Evolutionary conservation across 148 eudicot species (phyloP).

Genomic region (Vaccinium darrowii): DNA sequence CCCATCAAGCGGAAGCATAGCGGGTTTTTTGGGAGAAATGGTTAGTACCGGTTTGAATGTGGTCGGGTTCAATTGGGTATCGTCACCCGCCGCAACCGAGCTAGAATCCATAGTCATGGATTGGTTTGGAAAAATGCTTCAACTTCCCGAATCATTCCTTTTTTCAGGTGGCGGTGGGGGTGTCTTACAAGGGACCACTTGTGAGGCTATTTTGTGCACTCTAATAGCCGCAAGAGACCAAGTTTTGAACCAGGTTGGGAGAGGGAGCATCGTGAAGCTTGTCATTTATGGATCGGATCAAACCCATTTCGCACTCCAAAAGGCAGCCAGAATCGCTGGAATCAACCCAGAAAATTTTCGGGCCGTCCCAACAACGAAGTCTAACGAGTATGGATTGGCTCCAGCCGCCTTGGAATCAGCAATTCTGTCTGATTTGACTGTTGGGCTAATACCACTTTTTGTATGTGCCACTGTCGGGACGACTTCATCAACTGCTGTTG

Average conservation of each 20-base stretch:
- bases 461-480: neutral
- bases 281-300: neutral
- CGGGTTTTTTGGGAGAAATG: neutral
- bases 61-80: neutral
- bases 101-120: constrained; percentile 4
- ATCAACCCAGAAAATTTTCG: neutral
- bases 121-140: neutral
- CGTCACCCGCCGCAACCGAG: neutral
- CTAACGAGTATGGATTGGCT: neutral
- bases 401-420: neutral
- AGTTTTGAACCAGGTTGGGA: neutral
- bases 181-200: neutral
- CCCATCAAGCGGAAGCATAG: neutral
- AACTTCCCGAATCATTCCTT: neutral
- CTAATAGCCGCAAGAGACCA: neutral
- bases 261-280: neutral
- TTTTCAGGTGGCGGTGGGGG: neutral
- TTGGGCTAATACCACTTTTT: neutral
- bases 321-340: neutral
- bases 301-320: neutral
- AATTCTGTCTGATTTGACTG: neutral
- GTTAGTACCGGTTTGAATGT: neutral
- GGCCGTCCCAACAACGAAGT: neutral
- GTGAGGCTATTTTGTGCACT: neutral
- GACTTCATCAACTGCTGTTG: neutral